Conservation (phyloP, 192 early-diverging fungal species). For the Backusella macrospora region DNA sequence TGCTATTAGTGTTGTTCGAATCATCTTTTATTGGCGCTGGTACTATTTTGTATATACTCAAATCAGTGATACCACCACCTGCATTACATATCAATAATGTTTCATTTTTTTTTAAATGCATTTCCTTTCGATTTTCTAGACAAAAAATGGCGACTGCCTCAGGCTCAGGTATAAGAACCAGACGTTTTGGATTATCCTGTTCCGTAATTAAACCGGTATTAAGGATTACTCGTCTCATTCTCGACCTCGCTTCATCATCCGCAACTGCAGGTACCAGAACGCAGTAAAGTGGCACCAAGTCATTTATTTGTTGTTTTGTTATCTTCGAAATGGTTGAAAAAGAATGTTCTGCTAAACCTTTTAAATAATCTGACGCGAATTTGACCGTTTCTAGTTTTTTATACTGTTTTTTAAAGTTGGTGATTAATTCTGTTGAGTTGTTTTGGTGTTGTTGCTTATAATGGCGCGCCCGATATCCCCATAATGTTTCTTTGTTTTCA, state of each 20-base stretch:
- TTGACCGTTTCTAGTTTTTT: not conserved
- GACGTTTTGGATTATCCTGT: not conserved
- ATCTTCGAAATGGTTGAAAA: not conserved
- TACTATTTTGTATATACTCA: not conserved
- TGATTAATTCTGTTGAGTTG: not conserved
- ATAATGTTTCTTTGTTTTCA: not conserved
- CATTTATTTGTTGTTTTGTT: not conserved
- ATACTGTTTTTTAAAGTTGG: slow-evolving; percentile 9
- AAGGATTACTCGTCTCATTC: not conserved
- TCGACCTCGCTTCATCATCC: slow-evolving; percentile 1
- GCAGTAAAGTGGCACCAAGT: not conserved
- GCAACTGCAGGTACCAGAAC: not conserved
- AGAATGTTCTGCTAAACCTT: not conserved
- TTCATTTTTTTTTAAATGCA: not conserved
- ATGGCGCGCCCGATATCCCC: slow-evolving; percentile 5
- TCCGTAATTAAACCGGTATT: not conserved
- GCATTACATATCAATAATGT: slow-evolving; percentile 5
- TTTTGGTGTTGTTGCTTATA: not conserved
- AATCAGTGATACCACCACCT: slow-evolving; percentile 5
- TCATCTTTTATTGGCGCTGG: not conserved
- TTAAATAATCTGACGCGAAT: not conserved
- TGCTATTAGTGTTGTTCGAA: too few relatives aligned
- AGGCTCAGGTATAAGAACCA: not conserved
- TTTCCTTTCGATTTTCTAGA: slow-evolving; percentile 1
- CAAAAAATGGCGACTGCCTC: slow-evolving; percentile 1